phyloP scores from a whole-genome alignment of 2,329 filamentous ascomycete species.

The Aspergillus hortae region DNA sequence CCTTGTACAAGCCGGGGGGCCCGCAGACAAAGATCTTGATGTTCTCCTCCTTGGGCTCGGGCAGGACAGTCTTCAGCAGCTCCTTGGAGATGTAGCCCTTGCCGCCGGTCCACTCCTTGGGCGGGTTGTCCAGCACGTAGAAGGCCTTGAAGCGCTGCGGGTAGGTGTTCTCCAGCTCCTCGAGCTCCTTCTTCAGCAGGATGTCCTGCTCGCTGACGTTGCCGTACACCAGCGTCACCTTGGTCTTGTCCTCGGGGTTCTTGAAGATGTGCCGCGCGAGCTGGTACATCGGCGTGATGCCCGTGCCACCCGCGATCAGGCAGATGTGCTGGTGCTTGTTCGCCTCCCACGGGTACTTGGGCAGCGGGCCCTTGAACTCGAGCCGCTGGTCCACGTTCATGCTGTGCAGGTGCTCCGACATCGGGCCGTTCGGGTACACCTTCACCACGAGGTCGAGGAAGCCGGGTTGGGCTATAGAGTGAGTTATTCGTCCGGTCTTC shows the following conservation, averaged over 20 bases:
- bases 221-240: slow-evolving; percentile 91
- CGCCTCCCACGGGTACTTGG: slow-evolving; percentile 82
- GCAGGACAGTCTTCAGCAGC: slow-evolving; percentile 88
- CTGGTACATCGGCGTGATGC: slow-evolving; percentile 98
- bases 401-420: slow-evolving; percentile 84
- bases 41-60: slow-evolving; percentile 85
- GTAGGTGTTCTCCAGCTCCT: slow-evolving; percentile 88
- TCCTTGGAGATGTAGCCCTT: slow-evolving; percentile 87
- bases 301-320: slow-evolving; percentile 83
- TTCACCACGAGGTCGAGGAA: slow-evolving; percentile 89
- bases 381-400: slow-evolving; percentile 78
- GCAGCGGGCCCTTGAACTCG: slow-evolving; percentile 90
- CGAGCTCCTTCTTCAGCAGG: slow-evolving; percentile 78
- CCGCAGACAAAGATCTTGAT: slow-evolving; percentile 97
- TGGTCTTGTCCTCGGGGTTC: slow-evolving; percentile 94
- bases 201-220: slow-evolving; percentile 91
- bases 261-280: slow-evolving; percentile 87
- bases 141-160: slow-evolving; percentile 94
- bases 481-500: background rate
- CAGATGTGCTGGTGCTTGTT: slow-evolving; percentile 86
- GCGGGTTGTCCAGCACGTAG: slow-evolving; percentile 84
- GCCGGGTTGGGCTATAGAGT: slow-evolving; percentile 63
- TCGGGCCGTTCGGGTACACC: slow-evolving; percentile 82
- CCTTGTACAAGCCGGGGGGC: slow-evolving; percentile 88
- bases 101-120: slow-evolving; percentile 70